Evolutionary conservation across 176 grass and related monocot genomes (phyloP).

Genomic region (Triticum turgidum): DNA sequence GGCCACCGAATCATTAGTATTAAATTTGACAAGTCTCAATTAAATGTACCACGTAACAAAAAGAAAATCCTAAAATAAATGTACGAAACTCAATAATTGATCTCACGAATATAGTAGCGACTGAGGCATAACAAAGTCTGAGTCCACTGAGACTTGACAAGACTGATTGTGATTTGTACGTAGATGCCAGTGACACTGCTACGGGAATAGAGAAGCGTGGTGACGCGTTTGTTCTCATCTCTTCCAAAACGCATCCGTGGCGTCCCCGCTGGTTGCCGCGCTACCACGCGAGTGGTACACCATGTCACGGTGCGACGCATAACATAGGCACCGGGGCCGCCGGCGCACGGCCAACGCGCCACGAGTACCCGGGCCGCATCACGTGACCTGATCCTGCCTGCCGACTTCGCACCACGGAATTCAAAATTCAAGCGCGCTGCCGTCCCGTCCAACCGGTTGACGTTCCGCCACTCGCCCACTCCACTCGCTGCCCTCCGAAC

Average conservation of each 20-base stretch:
- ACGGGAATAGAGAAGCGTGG: too few species aligned
- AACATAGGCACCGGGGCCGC: neutral
- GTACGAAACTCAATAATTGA: too few species aligned
- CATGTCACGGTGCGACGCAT: neutral
- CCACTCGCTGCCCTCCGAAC: neutral
- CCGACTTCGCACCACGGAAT: neutral
- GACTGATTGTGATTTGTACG: too few species aligned
- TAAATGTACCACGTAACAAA: too few species aligned
- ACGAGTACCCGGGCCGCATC: neutral
- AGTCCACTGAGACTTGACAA: too few species aligned
- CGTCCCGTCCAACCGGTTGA: neutral
- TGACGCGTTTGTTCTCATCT: neutral
- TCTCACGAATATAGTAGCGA: too few species aligned
- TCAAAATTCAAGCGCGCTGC: conserved; percentile 39
- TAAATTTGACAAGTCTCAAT: too few species aligned
- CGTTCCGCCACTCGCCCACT: neutral
- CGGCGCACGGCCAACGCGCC: neutral
- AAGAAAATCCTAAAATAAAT: too few species aligned
- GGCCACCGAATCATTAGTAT: too few species aligned
- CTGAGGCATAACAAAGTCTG: too few species aligned
- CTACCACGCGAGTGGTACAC: neutral
- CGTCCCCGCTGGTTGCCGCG: neutral
- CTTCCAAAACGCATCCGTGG: neutral
- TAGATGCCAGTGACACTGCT: too few species aligned
- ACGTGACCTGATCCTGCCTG: conserved; percentile 24